These are phyloP conservation scores for Beauveria varroae DNA, from an alignment of 2,329 filamentous ascomycete species.

Conservation along the genomic window DNA sequence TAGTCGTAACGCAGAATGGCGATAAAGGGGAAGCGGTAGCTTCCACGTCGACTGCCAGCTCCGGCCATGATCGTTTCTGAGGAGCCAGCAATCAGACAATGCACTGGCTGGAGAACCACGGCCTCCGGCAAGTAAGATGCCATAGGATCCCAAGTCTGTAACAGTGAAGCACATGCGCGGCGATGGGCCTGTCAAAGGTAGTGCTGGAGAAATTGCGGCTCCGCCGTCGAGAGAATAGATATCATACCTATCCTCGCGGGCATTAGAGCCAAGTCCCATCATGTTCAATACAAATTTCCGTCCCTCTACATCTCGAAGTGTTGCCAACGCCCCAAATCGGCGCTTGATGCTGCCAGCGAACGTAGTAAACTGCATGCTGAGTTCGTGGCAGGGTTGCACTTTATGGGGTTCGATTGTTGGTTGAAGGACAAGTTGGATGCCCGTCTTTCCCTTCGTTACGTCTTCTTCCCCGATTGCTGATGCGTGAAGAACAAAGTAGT, in stretches of 20 bases:
- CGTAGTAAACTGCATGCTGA: neutral
- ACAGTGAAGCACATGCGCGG: slow-evolving; percentile 68
- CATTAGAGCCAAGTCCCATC: slow-evolving; percentile 37
- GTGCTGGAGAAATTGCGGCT: slow-evolving; percentile 18
- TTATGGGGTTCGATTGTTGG: too few species aligned
- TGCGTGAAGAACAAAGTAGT: slow-evolving; percentile 75
- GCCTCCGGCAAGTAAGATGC: slow-evolving; percentile 65
- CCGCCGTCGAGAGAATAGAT: slow-evolving; percentile 30
- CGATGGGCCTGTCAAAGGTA: slow-evolving; percentile 23
- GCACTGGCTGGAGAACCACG: slow-evolving; percentile 66
- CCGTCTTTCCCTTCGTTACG: neutral
- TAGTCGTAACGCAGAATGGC: slow-evolving; percentile 59
- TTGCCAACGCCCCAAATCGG: slow-evolving; percentile 53
- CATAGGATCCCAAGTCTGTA: slow-evolving; percentile 52
- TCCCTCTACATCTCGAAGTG: slow-evolving; percentile 30
- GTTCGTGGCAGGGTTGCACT: neutral
- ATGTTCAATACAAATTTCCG: slow-evolving; percentile 36
- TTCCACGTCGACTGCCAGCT: slow-evolving; percentile 58
- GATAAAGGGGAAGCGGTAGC: slow-evolving; percentile 65
- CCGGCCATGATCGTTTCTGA: slow-evolving; percentile 39
- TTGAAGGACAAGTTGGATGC: too few species aligned
- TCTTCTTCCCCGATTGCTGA: slow-evolving; percentile 12
- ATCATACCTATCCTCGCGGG: slow-evolving; percentile 42
- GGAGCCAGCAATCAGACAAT: slow-evolving; percentile 69
- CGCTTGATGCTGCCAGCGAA: slow-evolving; percentile 27